Base-by-base conservation (phyloP, 164 flowering plant species). In the Chimonanthus salicifolius region DNA sequence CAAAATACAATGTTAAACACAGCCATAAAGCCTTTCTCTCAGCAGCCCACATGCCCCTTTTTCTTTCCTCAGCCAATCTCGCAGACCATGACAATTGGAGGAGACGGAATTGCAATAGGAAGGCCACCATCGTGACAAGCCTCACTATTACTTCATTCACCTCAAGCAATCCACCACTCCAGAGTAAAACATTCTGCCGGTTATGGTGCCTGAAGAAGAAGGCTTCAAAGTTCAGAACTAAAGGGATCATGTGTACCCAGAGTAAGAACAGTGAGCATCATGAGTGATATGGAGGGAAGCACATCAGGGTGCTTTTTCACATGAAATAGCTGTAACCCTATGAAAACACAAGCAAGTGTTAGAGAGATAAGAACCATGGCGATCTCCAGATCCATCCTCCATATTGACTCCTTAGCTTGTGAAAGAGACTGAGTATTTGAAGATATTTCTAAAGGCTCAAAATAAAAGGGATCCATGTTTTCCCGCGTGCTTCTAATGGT, bases 361-460 rank as follows among this genome's bases (percentile, higher is more conserved):
- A 83, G 85, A 7, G 94, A 83, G 58, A 86, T 77, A 71, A 90
- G 78, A 67, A 81, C 88, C 87, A 88, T 80, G 54, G 70, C 73
- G 71, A 84, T 81, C 85, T 91, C 94, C 60, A 83, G 64, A 76
- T 88, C 92, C 88, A 88, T 82, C 75, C 89, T 83, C 86, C 81
- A 79, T 45, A 86, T 64, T 2, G 84, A 80, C 45, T 72, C 20
- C 54, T 43, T 68, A 0, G 82, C 82, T 33, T 67, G 77, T 0
- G 2, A 6, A 7, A 4, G 21, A 45, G 73, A 79, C 20, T 74
- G 71, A 6, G 80, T 47, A 68, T 51, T 45, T 21, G 89, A 72
- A 5, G 80, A 66, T 44, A 90, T 16, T 13, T 79, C 78, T 45
- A 89, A 67, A 15, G 63, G 70, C 63, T 84, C 79, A 51, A 92